Conservation (phyloP, 1,139 yeast species). For the Yamadazyma sp. region DNA sequence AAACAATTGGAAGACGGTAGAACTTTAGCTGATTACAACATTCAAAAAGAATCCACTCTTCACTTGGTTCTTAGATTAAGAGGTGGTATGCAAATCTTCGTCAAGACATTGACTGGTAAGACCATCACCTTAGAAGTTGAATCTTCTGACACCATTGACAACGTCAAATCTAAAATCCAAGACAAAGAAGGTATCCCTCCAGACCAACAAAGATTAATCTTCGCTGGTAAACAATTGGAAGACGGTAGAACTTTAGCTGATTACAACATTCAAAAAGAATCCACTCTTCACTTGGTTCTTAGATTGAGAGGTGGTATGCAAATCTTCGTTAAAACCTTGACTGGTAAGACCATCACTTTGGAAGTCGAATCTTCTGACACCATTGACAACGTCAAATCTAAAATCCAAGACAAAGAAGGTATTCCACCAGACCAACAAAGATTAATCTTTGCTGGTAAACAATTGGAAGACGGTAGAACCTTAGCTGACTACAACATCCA, state of each 20-base stretch:
- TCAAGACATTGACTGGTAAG: slow-evolving; percentile 93
- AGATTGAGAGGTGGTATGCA: slow-evolving; percentile 99
- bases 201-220: slow-evolving; percentile 56
- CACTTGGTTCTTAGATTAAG: slow-evolving; percentile 95
- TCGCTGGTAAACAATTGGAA: slow-evolving; percentile 63
- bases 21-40: slow-evolving; percentile 51
- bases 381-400: slow-evolving; percentile 88
- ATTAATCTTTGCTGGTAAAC: slow-evolving; percentile 98
- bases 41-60: slow-evolving; percentile 59
- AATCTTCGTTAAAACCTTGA: slow-evolving; percentile 96
- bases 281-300: slow-evolving; percentile 88
- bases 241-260: slow-evolving; percentile 68
- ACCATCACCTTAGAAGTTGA: slow-evolving; percentile 72
- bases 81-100: slow-evolving; percentile 98
- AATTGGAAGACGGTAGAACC: slow-evolving; percentile 96
- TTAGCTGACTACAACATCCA: slow-evolving; percentile 34
- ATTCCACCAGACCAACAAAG: slow-evolving; percentile 98
- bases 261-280: slow-evolving; percentile 36
- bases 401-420: slow-evolving; percentile 97
- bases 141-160: slow-evolving; percentile 72
- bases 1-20: slow-evolving; percentile 69
- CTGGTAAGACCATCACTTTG: slow-evolving; percentile 78
- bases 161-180: slow-evolving; percentile 55
- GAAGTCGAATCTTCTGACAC: slow-evolving; percentile 32
- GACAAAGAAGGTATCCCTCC: slow-evolving; percentile 56